Evolutionary conservation across 805 yeast species (phyloP).

Genomic region (Barnettozyma pratensis): DNA sequence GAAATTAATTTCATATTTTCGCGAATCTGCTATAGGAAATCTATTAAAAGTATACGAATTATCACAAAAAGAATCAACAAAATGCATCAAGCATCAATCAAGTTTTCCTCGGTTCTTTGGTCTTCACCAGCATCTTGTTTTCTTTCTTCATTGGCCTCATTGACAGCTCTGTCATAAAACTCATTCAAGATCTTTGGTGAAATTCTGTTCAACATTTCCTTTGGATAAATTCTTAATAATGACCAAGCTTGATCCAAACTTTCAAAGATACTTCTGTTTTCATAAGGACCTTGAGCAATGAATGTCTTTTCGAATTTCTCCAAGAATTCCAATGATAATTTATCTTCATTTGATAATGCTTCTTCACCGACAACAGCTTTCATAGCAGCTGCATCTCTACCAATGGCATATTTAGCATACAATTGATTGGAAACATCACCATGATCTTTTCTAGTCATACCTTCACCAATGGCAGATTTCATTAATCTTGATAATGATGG

Average conservation of each 20-base stretch:
- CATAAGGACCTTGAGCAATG: conserved; percentile 95
- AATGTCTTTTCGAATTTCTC: conserved; percentile 97
- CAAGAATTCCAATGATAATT: conserved; percentile 92
- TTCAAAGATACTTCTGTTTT: conserved; percentile 90
- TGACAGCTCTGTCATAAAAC: conserved; percentile 75
- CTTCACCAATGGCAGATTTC: conserved; percentile 99
- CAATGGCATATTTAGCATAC: conserved; percentile 98
- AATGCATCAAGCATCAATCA: conserved; percentile 30
- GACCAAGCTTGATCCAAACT: conserved; percentile 98
- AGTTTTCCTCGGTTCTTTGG: conserved; percentile 28
- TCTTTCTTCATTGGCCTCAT: conserved; percentile 46
- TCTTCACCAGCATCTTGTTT: conserved; percentile 40
- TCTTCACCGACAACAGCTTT: conserved; percentile 99
- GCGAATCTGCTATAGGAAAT: not conserved
- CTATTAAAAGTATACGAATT: not conserved
- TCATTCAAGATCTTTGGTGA: conserved; percentile 95
- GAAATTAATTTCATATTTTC: too few species aligned
- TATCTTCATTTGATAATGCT: conserved; percentile 96
- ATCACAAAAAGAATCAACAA: not conserved
- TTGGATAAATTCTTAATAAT: conserved; percentile 95
- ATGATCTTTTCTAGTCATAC: conserved; percentile 99
- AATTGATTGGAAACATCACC: conserved; percentile 99
- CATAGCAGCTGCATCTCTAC: conserved; percentile 99
- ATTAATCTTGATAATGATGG: conserved; percentile 97
- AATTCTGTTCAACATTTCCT: conserved; percentile 96